Evolutionary conservation across 805 yeast species (phyloP).

Genomic region (Barnettozyma populi): DNA sequence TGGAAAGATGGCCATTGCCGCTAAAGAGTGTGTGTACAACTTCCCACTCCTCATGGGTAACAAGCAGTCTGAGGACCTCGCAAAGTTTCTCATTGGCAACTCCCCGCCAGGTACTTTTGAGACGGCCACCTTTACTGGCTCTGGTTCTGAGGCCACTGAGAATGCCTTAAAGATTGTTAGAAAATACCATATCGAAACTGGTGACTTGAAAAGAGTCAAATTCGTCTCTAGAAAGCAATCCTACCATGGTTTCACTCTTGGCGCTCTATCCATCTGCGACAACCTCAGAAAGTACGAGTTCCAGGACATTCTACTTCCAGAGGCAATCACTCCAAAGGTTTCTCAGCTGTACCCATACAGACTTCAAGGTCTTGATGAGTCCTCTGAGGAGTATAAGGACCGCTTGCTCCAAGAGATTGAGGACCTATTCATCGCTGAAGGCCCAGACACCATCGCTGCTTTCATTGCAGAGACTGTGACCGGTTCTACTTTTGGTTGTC

Average conservation of each 20-base stretch:
- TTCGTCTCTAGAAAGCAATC: constrained; percentile 41
- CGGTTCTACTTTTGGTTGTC: constrained; percentile 43
- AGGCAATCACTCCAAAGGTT: constrained; percentile 23
- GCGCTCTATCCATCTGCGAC: constrained; percentile 39
- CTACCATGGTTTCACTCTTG: constrained; percentile 46
- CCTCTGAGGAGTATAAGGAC: constrained; percentile 35
- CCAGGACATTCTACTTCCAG: constrained; percentile 25
- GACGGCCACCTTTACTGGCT: constrained; percentile 43
- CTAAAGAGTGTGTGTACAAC: constrained; percentile 32
- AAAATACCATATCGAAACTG: constrained; percentile 40
- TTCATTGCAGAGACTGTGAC: constrained; percentile 41
- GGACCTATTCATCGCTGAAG: constrained; percentile 34
- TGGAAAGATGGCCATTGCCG: constrained; percentile 35
- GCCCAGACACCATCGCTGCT: constrained; percentile 39
- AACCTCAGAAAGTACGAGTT: constrained; percentile 33
- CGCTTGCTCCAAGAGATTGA: constrained; percentile 37
- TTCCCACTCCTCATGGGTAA: constrained; percentile 30
- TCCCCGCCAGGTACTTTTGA: constrained; percentile 41
- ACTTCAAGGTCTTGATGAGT: constrained; percentile 26
- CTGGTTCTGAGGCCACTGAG: constrained; percentile 65
- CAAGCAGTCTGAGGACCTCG: constrained; percentile 36
- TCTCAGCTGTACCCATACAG: constrained; percentile 28
- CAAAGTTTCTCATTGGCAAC: constrained; percentile 36
- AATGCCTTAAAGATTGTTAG: constrained; percentile 55
- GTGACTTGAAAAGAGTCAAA: constrained; percentile 37